phyloP scores from a whole-genome alignment of 805 yeast species.

The Candida rishiriensis region DNA sequence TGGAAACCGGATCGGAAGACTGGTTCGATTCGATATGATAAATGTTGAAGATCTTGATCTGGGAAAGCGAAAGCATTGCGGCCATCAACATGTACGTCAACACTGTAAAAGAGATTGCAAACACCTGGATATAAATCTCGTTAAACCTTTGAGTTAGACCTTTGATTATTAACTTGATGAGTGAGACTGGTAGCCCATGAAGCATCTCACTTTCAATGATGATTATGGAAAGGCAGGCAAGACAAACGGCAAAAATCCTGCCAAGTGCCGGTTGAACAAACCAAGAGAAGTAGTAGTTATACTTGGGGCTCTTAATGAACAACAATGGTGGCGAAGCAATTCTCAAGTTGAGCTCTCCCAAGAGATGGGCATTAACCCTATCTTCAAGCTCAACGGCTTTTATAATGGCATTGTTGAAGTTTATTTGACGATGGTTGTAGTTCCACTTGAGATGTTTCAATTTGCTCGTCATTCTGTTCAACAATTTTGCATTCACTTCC shows the following conservation, averaged over 20 bases:
- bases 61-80: slow-evolving; percentile 61
- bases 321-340: slow-evolving; percentile 4
- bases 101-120: slow-evolving; percentile 41
- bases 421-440: slow-evolving; percentile 50
- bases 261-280: slow-evolving; percentile 43
- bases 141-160: slow-evolving; percentile 19
- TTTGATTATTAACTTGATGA: slow-evolving; percentile 44
- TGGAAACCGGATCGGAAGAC: slow-evolving; percentile 69
- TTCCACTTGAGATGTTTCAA: slow-evolving; percentile 50
- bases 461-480: slow-evolving; percentile 47
- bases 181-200: slow-evolving; percentile 62
- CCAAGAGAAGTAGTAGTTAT: slow-evolving; percentile 38
- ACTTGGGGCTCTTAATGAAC: slow-evolving; percentile 33
- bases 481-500: slow-evolving; percentile 38
- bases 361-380: slow-evolving; percentile 38
- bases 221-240: slow-evolving; percentile 43
- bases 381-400: slow-evolving; percentile 56
- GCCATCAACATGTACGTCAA: slow-evolving; percentile 66
- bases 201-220: slow-evolving; percentile 71
- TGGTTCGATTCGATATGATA: slow-evolving; percentile 66
- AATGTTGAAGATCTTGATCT: slow-evolving; percentile 65
- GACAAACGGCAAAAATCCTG: slow-evolving; percentile 37
- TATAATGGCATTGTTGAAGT: slow-evolving; percentile 46
- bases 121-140: slow-evolving; percentile 26
- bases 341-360: slow-evolving; percentile 30